Conservation (phyloP, 345 rosid genomes). For the Hirschfeldia incana region DNA sequence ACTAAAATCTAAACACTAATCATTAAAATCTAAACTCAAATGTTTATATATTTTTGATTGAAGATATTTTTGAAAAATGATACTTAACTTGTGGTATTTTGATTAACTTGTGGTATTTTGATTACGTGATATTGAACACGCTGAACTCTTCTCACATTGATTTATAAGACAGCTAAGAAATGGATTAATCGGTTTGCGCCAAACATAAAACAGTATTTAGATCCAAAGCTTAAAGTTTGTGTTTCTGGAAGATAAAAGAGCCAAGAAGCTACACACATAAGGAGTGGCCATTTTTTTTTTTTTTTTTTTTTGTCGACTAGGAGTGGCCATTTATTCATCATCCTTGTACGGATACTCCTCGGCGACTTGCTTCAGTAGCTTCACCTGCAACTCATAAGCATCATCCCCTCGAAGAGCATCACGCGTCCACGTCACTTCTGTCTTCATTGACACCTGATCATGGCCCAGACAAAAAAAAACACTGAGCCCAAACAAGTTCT, state of each 20-base stretch:
- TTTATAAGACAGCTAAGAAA: not conserved
- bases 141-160: not conserved
- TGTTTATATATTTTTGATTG: too few relatives aligned
- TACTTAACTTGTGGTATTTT: too few relatives aligned
- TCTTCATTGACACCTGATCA: slow-evolving; percentile 91
- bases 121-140: not conserved
- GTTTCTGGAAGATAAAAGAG: not conserved
- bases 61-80: too few relatives aligned
- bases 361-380: slow-evolving; percentile 77
- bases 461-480: not conserved
- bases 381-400: slow-evolving; percentile 85
- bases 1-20: too few relatives aligned
- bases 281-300: slow-evolving; percentile 5
- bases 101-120: too few relatives aligned
- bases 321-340: slow-evolving; percentile 53
- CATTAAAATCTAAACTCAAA: too few relatives aligned
- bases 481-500: slow-evolving; percentile 11
- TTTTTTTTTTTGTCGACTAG: too few relatives aligned
- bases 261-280: not conserved
- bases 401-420: slow-evolving; percentile 85
- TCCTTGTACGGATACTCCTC: slow-evolving; percentile 97
- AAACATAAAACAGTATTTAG: not conserved
- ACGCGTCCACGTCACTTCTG: slow-evolving; percentile 82
- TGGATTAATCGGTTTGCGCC: not conserved
- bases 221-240: not conserved